Evolutionary conservation across 2,329 filamentous ascomycete genomes (phyloP).

Genomic region (Diaporthe citri): DNA sequence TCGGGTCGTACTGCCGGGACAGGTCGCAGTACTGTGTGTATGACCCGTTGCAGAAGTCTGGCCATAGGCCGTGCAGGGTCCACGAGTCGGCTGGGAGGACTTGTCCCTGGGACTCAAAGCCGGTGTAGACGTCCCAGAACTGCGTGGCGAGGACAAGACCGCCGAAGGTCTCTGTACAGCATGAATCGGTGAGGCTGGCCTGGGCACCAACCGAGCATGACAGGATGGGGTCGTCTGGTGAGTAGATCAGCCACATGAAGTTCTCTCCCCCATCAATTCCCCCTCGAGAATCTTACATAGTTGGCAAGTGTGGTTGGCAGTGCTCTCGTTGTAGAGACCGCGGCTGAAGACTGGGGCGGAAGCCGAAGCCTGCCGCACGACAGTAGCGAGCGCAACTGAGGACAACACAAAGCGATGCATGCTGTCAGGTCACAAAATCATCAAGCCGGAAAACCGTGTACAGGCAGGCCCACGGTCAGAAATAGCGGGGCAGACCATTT

Average conservation of each 20-base stretch:
- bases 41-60: slow-evolving; percentile 64
- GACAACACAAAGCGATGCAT: slow-evolving; percentile 47
- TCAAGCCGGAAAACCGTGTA: not conserved
- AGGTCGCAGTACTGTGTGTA: slow-evolving; percentile 78
- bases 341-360: slow-evolving; percentile 31
- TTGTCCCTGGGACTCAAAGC: slow-evolving; percentile 68
- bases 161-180: slow-evolving; percentile 75
- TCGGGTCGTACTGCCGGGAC: slow-evolving; percentile 73
- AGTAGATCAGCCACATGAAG: slow-evolving; percentile 40
- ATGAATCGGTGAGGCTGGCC: slow-evolving; percentile 66
- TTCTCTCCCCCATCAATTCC: not conserved
- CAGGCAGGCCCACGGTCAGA: not conserved
- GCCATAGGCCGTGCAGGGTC: slow-evolving; percentile 73
- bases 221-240: slow-evolving; percentile 50
- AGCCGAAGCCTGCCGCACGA: slow-evolving; percentile 50
- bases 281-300: slow-evolving; percentile 52
- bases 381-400: slow-evolving; percentile 43
- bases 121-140: slow-evolving; percentile 75
- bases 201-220: slow-evolving; percentile 63
- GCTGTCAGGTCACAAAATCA: slow-evolving; percentile 13
- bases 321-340: slow-evolving; percentile 59
- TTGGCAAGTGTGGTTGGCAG: slow-evolving; percentile 68
- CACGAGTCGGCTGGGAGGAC: slow-evolving; percentile 68
- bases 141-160: slow-evolving; percentile 73
- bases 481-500: not conserved